These are phyloP conservation scores for Moricandia moricandioides DNA, from an alignment of 345 rosid genomes.

Conservation along the genomic window DNA sequence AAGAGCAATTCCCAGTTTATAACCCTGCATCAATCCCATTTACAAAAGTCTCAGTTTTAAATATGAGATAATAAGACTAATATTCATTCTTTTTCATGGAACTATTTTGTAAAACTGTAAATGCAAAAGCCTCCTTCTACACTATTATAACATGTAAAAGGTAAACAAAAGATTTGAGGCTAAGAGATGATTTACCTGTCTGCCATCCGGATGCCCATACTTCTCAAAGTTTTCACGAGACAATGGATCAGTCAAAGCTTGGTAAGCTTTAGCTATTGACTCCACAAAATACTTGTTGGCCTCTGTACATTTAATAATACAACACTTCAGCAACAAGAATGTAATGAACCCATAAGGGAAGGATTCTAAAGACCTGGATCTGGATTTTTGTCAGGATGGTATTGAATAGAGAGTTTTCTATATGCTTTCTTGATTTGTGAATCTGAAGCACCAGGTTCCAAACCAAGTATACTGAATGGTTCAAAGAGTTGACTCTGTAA, in stretches of 20 bases:
- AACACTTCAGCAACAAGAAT: neutral
- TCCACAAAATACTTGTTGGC: conserved; percentile 84
- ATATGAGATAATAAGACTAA: neutral
- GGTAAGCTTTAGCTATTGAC: conserved; percentile 92
- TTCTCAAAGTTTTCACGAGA: conserved; percentile 97
- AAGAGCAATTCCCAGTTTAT: conserved; percentile 95
- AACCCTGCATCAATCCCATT: conserved; percentile 57
- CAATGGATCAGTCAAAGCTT: conserved; percentile 87
- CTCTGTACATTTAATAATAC: conserved; percentile 45
- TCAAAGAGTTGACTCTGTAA: conserved; percentile 80
- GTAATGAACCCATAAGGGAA: neutral
- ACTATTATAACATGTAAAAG: neutral
- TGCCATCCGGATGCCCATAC: conserved; percentile 99
- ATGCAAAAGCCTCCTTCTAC: neutral
- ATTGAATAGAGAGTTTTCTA: conserved; percentile 80
- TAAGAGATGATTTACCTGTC: conserved; percentile 54
- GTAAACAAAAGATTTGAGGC: neutral
- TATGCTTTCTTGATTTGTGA: conserved; percentile 89
- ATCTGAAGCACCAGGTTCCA: conserved; percentile 77
- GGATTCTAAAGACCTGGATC: conserved; percentile 69
- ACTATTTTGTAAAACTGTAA: no score
- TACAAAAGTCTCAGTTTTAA: neutral
- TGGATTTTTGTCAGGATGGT: conserved; percentile 99
- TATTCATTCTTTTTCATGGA: neutral
- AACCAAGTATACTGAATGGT: conserved; percentile 79